A percentile compares a stretch with the other conserved stretches of the same genome.
These are phyloP conservation scores for Protomyces lactucae-debilis DNA, from an alignment of 1,139 yeast genomes.

Conservation along the genomic window DNA sequence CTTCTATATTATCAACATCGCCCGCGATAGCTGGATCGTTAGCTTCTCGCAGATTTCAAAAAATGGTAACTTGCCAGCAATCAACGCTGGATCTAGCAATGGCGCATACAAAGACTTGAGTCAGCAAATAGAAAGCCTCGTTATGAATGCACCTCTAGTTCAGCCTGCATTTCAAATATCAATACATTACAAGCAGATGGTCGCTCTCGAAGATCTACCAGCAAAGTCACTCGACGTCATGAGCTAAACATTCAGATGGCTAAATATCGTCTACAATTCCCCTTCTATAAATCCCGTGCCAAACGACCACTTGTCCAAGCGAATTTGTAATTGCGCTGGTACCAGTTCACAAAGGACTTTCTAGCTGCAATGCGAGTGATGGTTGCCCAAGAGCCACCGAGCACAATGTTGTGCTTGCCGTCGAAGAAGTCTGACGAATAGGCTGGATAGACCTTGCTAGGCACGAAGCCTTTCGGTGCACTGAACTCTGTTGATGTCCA, in stretches of 20 bases:
- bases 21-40: slow-evolving; percentile 25
- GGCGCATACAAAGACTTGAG: slow-evolving; percentile 14
- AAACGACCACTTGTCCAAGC: slow-evolving; percentile 34
- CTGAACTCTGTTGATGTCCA: slow-evolving; percentile 33
- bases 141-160: slow-evolving; percentile 6
- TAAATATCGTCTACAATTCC: neutral
- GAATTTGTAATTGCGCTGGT: slow-evolving; percentile 33
- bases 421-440: slow-evolving; percentile 34
- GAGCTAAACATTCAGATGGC: neutral
- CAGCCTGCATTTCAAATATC: slow-evolving; percentile 6
- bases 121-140: no score
- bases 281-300: slow-evolving; percentile 25
- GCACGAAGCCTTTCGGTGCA: slow-evolving; percentile 29
- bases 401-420: slow-evolving; percentile 34
- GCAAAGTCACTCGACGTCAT: neutral
- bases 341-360: slow-evolving; percentile 33
- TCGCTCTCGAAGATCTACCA: no score
- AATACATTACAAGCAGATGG: neutral
- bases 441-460: slow-evolving; percentile 32
- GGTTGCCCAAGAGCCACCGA: slow-evolving; percentile 35
- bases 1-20: slow-evolving; percentile 19
- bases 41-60: neutral
- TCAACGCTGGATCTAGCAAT: slow-evolving; percentile 12
- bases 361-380: slow-evolving; percentile 32
- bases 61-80: slow-evolving; percentile 8